Evolutionary conservation across 768 basidiomycete genomes (phyloP), one percentile per base, ranked within the genome.

Genomic region (Lenzites betulinus): DNA sequence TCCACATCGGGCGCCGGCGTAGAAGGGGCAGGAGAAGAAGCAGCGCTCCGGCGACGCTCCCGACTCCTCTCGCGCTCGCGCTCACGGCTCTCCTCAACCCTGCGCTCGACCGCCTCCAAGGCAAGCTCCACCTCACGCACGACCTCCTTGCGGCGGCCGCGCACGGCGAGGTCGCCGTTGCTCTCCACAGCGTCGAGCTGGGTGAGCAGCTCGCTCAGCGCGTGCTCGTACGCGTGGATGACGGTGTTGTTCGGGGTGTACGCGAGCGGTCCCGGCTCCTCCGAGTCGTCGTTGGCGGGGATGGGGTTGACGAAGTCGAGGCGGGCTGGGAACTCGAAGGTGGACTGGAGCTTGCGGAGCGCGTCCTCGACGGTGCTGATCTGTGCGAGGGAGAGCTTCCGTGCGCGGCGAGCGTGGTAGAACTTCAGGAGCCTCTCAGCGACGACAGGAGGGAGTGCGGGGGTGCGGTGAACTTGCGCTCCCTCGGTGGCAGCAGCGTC

Each of bases 141-240:
- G 9, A 85, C 76, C 46, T 77, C 77, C 73, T 84, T 88, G 63
- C 89, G 70, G 54, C 65, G 73, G 22, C 71, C 71, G 49, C 89
- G 70, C 46, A 92, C 74, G 11, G 69, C 75, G 25, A 75, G 76
- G 62, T 86, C 83, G 3, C 89, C 89, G 50, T 76, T 78, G 63
- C 85, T 87, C 33, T 85, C 79, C 28, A 91, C 77, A 0, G 76
- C 78, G 65, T 91, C 89, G 25, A 90, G 76, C 60, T 79, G 75
- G 12, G 76, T 67, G 20, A 92, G 72, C 25, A 92, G 76, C 41
- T 77, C 73, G 51, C 78, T 78, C n/a, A 90, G 73, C 20, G 81
- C 79, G 64, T 89, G 80, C 64, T 86, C 83, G 71, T 88, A 86
- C 62, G 77, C 80, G 55, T 84, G 84, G 39, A 90, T 74, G 0